These are phyloP conservation scores for Suzukiozyma palmioleophila DNA, from an alignment of 1,139 yeast genomes.

Conservation along the genomic window DNA sequence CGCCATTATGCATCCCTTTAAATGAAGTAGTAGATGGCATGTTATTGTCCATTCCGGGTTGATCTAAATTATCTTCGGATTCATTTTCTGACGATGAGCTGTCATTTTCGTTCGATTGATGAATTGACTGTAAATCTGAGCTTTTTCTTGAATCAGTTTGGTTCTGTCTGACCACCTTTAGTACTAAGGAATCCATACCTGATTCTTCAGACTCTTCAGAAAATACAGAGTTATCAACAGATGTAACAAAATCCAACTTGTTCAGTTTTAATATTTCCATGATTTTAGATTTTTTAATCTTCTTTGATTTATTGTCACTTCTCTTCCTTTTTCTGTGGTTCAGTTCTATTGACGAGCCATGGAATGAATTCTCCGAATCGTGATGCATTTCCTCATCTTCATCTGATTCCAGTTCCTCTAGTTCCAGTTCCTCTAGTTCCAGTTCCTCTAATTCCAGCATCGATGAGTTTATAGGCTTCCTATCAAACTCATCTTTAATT, in stretches of 20 bases:
- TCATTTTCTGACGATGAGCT: too few relatives aligned
- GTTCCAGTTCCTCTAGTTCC: not conserved
- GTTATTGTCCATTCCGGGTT: too few relatives aligned
- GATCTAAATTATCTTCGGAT: too few relatives aligned
- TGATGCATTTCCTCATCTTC: too few relatives aligned
- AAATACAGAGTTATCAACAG: conserved; percentile 2
- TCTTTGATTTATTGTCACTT: not conserved
- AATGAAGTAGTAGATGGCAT: not conserved
- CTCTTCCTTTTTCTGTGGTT: not conserved
- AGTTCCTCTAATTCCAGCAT: not conserved
- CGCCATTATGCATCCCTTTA: not conserved
- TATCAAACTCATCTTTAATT: not conserved
- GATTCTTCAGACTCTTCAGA: conserved; percentile 1
- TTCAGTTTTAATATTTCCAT: conserved; percentile 7
- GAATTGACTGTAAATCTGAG: too few relatives aligned
- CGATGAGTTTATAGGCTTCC: not conserved
- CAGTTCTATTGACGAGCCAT: not conserved
- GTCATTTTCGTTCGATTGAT: too few relatives aligned
- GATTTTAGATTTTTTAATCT: conserved; percentile 10
- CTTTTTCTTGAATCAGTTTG: not conserved
- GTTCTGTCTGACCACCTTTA: not conserved
- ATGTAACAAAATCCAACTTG: conserved; percentile 7
- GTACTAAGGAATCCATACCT: not conserved
- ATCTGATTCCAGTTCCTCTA: not conserved
- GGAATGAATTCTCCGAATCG: too few relatives aligned